phyloP scores from a whole-genome alignment of 108 stramenopile genomes.

The Craspedostauros australis region DNA sequence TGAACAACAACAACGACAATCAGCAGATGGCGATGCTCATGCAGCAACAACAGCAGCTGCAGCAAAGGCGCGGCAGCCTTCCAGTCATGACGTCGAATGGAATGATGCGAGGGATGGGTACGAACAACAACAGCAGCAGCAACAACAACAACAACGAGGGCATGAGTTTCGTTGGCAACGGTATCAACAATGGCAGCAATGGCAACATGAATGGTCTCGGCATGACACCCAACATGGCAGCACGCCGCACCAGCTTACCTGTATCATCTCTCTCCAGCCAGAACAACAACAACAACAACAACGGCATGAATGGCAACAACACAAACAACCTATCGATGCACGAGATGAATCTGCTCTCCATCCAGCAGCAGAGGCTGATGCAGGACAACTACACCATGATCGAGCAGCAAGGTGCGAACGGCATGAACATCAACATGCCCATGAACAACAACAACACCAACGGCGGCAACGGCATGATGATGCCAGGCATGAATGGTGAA shows the following conservation, averaged over 20 bases:
- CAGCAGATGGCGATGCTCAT: too few species aligned
- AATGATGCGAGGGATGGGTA: background rate
- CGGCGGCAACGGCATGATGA: too few species aligned
- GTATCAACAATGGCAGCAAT: background rate
- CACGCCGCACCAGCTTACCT: slow-evolving; percentile 7
- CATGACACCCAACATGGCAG: background rate
- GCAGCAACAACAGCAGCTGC: too few species aligned
- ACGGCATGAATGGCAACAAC: background rate
- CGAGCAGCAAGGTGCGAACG: background rate
- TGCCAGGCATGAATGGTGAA: too few species aligned
- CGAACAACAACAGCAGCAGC: background rate
- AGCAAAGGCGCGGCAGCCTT: too few species aligned
- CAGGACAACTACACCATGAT: slow-evolving; percentile 6
- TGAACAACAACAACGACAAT: background rate
- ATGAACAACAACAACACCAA: slow-evolving; percentile 1
- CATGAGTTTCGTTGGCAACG: background rate
- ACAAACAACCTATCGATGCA: background rate
- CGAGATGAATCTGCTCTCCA: slow-evolving; percentile 3
- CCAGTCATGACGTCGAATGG: too few species aligned
- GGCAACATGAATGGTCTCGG: background rate
- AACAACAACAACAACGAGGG: background rate
- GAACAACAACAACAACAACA: too few species aligned
- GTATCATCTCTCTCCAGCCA: too few species aligned
- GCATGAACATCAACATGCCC: background rate
- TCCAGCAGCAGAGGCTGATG: slow-evolving; percentile 1